Conservation (phyloP, 2,329 filamentous ascomycete genomes). For the Botrytis tulipae region DNA sequence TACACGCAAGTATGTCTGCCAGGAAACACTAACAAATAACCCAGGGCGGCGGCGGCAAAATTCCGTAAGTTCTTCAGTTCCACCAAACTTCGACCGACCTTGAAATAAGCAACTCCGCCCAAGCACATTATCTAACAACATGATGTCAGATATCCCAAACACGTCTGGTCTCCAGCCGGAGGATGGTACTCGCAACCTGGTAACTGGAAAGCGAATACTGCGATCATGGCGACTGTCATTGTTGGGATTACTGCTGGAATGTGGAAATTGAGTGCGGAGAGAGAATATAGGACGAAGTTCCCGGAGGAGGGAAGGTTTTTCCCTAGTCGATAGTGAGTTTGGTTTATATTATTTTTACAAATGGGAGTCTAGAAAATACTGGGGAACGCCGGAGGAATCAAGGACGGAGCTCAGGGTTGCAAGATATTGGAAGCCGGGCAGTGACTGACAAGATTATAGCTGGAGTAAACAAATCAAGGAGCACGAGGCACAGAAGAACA, state of each 20-base stretch:
- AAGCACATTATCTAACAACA: conserved; percentile 6
- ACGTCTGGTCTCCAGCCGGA: conserved; percentile 98
- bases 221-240: conserved; percentile 67
- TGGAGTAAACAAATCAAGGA: conserved; percentile 73
- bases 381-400: background rate
- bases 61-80: conserved; percentile 54
- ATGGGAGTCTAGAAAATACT: background rate
- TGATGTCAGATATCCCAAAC: conserved; percentile 81
- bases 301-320: conserved; percentile 76
- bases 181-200: conserved; percentile 94
- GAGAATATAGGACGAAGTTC: conserved; percentile 71
- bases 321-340: conserved; percentile 78
- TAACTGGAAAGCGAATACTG: conserved; percentile 95
- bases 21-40: conserved; percentile 43
- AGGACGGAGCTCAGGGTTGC: too few relatives aligned
- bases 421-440: background rate
- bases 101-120: conserved; percentile 2
- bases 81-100: conserved; percentile 5
- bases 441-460: conserved; percentile 44
- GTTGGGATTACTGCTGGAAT: conserved; percentile 65
- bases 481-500: conserved; percentile 58
- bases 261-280: conserved; percentile 71
- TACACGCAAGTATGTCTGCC: background rate
- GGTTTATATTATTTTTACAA: background rate
- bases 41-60: conserved; percentile 77